Evolutionary conservation across 192 early-diverging fungal genomes (phyloP).

Genomic region (Podila minutissima): DNA sequence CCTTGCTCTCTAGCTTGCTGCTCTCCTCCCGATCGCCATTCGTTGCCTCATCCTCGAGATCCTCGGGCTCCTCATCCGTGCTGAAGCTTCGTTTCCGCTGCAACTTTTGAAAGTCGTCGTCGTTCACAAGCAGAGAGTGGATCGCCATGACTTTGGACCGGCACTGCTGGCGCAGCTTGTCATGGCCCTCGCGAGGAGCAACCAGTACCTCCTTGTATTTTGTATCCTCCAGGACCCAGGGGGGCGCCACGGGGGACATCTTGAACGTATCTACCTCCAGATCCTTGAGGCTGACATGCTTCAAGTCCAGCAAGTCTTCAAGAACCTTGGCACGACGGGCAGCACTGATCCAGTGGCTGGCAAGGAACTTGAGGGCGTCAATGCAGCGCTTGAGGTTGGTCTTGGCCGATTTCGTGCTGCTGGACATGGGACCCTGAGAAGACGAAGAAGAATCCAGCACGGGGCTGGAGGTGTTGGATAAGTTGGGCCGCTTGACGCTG

Average conservation of each 20-base stretch:
- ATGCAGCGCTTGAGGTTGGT: slow-evolving; percentile 40
- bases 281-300: slow-evolving; percentile 46
- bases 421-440: not conserved
- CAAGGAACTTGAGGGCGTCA: slow-evolving; percentile 41
- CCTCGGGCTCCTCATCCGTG: not conserved
- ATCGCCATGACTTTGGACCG: slow-evolving; percentile 50
- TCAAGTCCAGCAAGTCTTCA: slow-evolving; percentile 44
- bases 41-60: not conserved
- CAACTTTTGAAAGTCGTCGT: slow-evolving; percentile 33
- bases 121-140: slow-evolving; percentile 38
- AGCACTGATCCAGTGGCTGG: slow-evolving; percentile 40
- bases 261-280: slow-evolving; percentile 37
- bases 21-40: not conserved
- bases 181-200: slow-evolving; percentile 19
- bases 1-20: not conserved
- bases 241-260: slow-evolving; percentile 11
- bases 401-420: slow-evolving; percentile 22
- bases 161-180: slow-evolving; percentile 37
- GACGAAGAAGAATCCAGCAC: not conserved
- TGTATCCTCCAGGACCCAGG: slow-evolving; percentile 22
- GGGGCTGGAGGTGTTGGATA: slow-evolving; percentile 19
- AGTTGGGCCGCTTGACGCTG: slow-evolving; percentile 10
- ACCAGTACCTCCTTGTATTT: slow-evolving; percentile 9
- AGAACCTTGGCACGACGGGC: slow-evolving; percentile 45
- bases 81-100: slow-evolving; percentile 19